phyloP scores from a whole-genome alignment of 768 basidiomycete genomes.

The Xerocomus potaroensis region DNA sequence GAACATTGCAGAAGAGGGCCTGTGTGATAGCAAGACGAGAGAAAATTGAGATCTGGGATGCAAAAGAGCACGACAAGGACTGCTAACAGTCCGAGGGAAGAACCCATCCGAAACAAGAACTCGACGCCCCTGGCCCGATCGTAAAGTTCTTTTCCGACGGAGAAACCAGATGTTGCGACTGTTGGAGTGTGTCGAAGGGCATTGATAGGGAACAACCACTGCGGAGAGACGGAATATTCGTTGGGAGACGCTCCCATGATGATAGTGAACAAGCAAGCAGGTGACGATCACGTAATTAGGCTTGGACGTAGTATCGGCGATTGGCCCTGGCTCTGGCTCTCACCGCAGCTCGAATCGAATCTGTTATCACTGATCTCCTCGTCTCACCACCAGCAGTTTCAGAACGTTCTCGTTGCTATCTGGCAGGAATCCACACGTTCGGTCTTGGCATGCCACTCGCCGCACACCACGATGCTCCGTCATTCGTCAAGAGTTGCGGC shows the following conservation, averaged over 20 bases:
- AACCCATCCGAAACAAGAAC: conserved; percentile 79
- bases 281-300: conserved; percentile 27
- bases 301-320: no score
- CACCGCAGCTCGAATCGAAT: background rate
- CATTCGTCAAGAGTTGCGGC: background rate
- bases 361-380: conserved; percentile 16
- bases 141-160: conserved; percentile 65
- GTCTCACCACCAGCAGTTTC: background rate
- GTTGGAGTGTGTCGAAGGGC: conserved; percentile 60
- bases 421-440: background rate
- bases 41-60: conserved; percentile 10
- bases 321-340: no score
- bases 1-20: conserved; percentile 77
- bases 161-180: conserved; percentile 38
- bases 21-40: conserved; percentile 29
- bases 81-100: conserved; percentile 71
- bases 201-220: conserved; percentile 70
- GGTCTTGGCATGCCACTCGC: background rate
- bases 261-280: conserved; percentile 11
- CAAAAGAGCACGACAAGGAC: conserved; percentile 4
- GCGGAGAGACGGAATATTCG: conserved; percentile 35
- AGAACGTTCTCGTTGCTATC: no score
- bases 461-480: no score
- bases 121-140: conserved; percentile 80
- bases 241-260: conserved; percentile 27